A percentile compares a stretch with the other conserved stretches of the same genome.
These are phyloP conservation scores for Xylaria sp. DNA, from an alignment of 2,329 filamentous ascomycete genomes.

Conservation along the genomic window DNA sequence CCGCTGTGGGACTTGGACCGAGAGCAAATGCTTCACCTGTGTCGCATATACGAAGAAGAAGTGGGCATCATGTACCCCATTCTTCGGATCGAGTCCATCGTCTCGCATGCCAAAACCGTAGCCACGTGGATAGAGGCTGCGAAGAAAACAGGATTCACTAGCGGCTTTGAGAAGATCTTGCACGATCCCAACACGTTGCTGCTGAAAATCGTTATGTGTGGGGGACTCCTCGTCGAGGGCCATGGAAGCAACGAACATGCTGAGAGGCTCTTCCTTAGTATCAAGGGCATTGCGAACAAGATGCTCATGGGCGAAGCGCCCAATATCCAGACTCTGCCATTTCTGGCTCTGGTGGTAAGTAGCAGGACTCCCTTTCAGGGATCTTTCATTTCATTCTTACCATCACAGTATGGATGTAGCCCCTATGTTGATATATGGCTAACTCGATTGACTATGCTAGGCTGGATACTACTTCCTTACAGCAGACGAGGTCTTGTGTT, in stretches of 20 bases:
- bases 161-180: constrained; percentile 35
- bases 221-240: constrained; percentile 70
- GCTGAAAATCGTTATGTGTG: constrained; percentile 79
- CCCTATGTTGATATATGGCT: not conserved
- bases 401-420: not conserved
- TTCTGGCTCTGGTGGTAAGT: constrained; percentile 42
- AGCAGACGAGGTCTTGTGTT: constrained; percentile 80
- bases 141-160: constrained; percentile 33
- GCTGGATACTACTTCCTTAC: constrained; percentile 74
- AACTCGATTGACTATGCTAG: constrained; percentile 28
- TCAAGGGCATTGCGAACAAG: constrained; percentile 65
- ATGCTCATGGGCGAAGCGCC: constrained; percentile 52
- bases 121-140: constrained; percentile 64
- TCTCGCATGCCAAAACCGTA: constrained; percentile 63
- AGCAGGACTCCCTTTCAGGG: not conserved
- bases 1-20: constrained; percentile 74
- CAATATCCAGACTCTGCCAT: constrained; percentile 43
- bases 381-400: not conserved
- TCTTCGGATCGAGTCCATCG: constrained; percentile 65
- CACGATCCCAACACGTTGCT: constrained; percentile 56
- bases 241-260: constrained; percentile 73
- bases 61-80: constrained; percentile 91
- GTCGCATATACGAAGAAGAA: constrained; percentile 79
- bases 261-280: constrained; percentile 66
- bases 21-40: constrained; percentile 74